Base-by-base conservation (phyloP, 768 basidiomycete genomes). In the Tulasnella sp. region DNA sequence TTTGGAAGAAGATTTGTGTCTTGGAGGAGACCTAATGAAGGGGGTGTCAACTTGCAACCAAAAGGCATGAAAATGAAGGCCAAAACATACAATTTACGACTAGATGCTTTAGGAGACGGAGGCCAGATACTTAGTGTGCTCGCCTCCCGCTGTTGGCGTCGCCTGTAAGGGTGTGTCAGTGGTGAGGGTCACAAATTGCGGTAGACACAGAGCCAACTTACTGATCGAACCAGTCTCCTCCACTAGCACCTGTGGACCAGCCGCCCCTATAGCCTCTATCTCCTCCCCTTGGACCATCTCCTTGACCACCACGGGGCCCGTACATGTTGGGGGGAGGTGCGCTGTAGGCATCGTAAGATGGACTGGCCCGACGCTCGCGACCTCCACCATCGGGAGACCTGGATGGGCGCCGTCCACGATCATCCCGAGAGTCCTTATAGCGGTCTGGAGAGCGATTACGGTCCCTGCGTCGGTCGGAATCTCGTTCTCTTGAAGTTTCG, bases 61-160 rank as follows among this genome's bases (percentile, higher is more conserved):
- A 74, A 75, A 76, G 42, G 14, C 46, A 68, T 9, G 19, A 42
- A 39, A 82, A 68, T 73, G 24, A 21, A 46, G 24, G n/a, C 48
- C 12, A 77, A 42, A 21, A 87, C 91, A 40, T 85, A 93, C 90
- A 90, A 81, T 71, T 85, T 84, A 48, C 93, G 89, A 48, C 88
- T 86, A 77, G 91, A 90, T 14, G 88, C 89, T 81, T 92, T 92
- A 0, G 95, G 95, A 3, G 95, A 96, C 4, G 90, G 85, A 1
- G 95, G 95, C 95, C 95, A 96, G n/a, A 94, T 87, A 82, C 88
- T 88, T 1, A 91, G 84, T 7, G 87, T 87, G 12, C 85, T 89
- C 6, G 82, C 87, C 82, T 90, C 90, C 73, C 95, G 88, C 83
- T 95, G 91, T 72, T 87, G 83, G 78, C 93, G 88, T 42, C 95